Evolutionary conservation across 257 asterid genomes (phyloP), one percentile per base, ranked within the genome.

Genomic region (Coffea canephora): DNA sequence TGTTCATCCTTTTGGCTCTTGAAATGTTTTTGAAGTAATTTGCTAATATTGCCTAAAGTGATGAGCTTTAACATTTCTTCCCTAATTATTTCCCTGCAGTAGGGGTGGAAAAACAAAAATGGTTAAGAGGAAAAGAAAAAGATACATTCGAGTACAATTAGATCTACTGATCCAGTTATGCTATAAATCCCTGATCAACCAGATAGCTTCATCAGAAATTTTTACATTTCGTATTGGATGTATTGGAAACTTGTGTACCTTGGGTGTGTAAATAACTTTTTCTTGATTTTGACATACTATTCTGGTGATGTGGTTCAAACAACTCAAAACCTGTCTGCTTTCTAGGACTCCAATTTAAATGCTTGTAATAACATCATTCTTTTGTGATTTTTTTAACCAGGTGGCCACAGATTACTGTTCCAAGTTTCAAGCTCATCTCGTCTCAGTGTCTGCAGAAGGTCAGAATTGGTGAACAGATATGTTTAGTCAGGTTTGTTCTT

Each of bases 371-470:
- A 85, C n/a, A 59, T 49, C 49, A 23, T 70, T 66, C 41, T 71
- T 39, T n/a, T 67, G 49, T 74, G 34, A 45, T 79, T 15, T 69
- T 55, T 83, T 75, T 82, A 52, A 55, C 80, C 84, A 95, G 99
- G 99, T 95, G 98, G 99, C 99, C 99, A 66, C 97, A 93, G 83
- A 84, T 84, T 57, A 41, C 85, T 7, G 31, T 95, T 82, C 99
- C 99, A 79, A 84, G 90, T 73, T 95, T 95, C 87, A 87, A 78
- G 87, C 79, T 95, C 39, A 69, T 84, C 49, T 77, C 91, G 25
- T 92, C 97, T 8, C 78, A 83, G 14, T 82, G 97, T 54, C 75
- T 92, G 80, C 87, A 92, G 72, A 87, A 84, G 83, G 79, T 92
- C 79, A 82, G 95, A 86, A 81, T 62, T 14, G 96, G 97, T 52